Conservation (phyloP, 495 filamentous ascomycete species). For the Aspergillus nidulans region DNA sequence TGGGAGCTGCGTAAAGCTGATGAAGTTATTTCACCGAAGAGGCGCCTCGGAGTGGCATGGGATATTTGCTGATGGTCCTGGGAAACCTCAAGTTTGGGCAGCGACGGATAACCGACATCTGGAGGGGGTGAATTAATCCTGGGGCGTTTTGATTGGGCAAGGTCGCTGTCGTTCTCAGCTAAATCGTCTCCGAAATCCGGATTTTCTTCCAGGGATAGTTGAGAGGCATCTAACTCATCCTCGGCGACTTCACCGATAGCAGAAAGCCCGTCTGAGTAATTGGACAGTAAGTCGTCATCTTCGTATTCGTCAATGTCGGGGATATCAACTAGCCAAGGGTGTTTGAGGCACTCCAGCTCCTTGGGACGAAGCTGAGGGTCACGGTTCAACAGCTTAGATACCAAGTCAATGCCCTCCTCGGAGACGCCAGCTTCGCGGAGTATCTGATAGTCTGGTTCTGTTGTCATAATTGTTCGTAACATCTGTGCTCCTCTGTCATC, state of each 20-base stretch:
- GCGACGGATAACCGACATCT: constrained; percentile 39
- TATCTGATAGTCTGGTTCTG: constrained; percentile 55
- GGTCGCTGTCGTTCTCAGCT: constrained; percentile 26
- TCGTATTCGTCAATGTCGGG: constrained; percentile 38
- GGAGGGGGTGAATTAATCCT: constrained; percentile 29
- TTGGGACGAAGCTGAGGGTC: constrained; percentile 66
- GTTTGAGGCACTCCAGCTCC: constrained; percentile 55
- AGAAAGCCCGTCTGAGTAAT: constrained; percentile 44
- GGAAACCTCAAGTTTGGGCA: constrained; percentile 41
- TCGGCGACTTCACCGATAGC: constrained; percentile 46
- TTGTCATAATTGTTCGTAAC: constrained; percentile 79
- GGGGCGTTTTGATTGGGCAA: constrained; percentile 38
- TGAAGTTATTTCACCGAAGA: constrained; percentile 78
- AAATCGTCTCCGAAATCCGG: constrained; percentile 34
- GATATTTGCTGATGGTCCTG: constrained; percentile 27
- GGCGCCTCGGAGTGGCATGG: constrained; percentile 39
- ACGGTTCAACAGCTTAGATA: constrained; percentile 70
- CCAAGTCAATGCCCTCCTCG: constrained; percentile 60
- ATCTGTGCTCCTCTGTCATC: constrained; percentile 58
- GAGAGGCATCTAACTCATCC: constrained; percentile 34
- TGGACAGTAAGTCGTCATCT: constrained; percentile 46
- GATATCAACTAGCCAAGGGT: constrained; percentile 62
- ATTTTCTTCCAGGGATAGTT: constrained; percentile 29
- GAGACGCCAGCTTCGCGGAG: constrained; percentile 56
- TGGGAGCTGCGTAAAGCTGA: constrained; percentile 66